These are phyloP conservation scores for Calonectria pseudoturangicola DNA, from an alignment of 2,329 filamentous ascomycete species.

Conservation along the genomic window DNA sequence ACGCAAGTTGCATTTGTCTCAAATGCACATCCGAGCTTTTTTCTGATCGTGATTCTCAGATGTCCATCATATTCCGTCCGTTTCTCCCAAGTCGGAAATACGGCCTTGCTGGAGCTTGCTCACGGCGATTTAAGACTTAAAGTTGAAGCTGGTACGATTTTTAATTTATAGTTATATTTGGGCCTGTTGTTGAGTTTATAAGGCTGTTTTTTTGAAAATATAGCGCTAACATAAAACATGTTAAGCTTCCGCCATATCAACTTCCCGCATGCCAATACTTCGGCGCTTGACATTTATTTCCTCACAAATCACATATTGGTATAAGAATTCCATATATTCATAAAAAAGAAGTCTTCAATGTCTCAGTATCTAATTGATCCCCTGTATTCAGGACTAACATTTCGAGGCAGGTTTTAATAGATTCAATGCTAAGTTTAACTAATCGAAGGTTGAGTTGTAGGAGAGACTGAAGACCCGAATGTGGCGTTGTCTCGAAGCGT, in stretches of 20 bases:
- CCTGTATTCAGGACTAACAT: no score
- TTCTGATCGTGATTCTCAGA: not conserved
- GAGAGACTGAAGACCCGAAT: not conserved
- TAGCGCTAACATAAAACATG: not conserved
- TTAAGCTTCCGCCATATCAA: not conserved
- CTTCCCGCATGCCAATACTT: not conserved
- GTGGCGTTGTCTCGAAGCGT: slow-evolving; percentile 3
- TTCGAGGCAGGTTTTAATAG: no score
- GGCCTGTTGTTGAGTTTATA: not conserved
- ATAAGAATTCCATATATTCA: not conserved
- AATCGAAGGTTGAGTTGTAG: not conserved
- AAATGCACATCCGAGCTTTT: not conserved
- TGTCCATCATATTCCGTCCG: not conserved
- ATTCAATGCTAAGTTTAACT: no score
- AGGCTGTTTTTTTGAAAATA: not conserved
- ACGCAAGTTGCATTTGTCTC: not conserved
- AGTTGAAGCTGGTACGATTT: not conserved
- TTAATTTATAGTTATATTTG: slow-evolving; percentile 8
- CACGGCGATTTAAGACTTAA: not conserved
- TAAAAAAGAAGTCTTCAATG: not conserved
- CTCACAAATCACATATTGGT: not conserved
- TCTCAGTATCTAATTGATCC: not conserved
- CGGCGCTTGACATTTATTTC: not conserved
- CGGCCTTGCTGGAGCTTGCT: not conserved
- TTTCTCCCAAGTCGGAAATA: not conserved